phyloP scores from a whole-genome alignment of 768 basidiomycete genomes.

The Lentinula aciculospora region DNA sequence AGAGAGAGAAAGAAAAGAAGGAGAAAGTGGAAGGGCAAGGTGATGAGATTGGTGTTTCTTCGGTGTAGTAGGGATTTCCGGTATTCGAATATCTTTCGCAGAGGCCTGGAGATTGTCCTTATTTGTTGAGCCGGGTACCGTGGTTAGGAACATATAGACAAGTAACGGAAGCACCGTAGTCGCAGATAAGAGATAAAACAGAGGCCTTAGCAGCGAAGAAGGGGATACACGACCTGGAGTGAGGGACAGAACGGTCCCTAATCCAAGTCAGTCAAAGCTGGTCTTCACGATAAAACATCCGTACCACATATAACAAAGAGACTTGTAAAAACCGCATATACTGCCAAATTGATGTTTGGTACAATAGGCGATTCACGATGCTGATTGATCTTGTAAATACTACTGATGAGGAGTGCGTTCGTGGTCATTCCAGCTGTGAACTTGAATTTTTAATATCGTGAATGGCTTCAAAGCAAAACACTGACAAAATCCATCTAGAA shows the following conservation, averaged over 20 bases:
- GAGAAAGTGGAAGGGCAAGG: neutral
- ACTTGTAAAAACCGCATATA: neutral
- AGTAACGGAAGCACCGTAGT: conserved; percentile 2
- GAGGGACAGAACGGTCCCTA: neutral
- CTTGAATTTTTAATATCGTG: neutral
- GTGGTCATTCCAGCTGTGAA: neutral
- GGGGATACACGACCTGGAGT: neutral
- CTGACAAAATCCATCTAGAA: neutral
- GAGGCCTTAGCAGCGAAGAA: neutral
- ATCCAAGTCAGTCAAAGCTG: neutral
- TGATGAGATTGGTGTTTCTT: neutral
- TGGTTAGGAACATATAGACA: neutral
- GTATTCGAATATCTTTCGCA: neutral
- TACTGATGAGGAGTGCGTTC: neutral
- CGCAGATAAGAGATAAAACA: neutral
- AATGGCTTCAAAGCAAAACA: neutral
- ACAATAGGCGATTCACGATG: neutral
- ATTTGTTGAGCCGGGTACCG: neutral
- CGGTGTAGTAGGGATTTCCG: neutral
- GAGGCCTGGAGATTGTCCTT: neutral
- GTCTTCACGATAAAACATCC: neutral
- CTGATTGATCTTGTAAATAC: neutral
- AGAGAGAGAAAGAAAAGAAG: neutral
- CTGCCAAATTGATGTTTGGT: neutral
- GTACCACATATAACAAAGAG: neutral